phyloP scores from a whole-genome alignment of 2,329 filamentous ascomycete genomes.

The Sporothrix dimorphospora region DNA sequence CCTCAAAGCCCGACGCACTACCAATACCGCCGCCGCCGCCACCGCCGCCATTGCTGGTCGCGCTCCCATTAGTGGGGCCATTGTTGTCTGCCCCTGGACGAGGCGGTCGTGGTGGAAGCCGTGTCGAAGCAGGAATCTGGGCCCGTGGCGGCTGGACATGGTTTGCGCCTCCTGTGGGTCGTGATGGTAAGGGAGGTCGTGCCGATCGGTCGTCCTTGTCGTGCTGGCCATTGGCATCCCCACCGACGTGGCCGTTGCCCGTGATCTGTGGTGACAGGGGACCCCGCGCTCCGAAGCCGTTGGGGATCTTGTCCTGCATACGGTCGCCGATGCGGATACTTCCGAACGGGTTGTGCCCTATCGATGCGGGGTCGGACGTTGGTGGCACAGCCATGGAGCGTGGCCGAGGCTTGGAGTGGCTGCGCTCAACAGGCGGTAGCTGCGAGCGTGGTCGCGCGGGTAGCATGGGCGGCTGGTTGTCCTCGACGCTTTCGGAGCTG shows the following conservation, averaged over 20 bases:
- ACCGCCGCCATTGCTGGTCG: not conserved
- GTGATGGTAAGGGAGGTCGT: slow-evolving; percentile 54
- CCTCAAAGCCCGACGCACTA: not conserved
- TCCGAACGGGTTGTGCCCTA: slow-evolving; percentile 52
- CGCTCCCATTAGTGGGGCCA: not conserved
- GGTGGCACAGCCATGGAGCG: slow-evolving; percentile 21
- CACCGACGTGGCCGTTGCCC: not conserved
- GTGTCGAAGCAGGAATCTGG: slow-evolving; percentile 21
- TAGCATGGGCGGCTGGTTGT: slow-evolving; percentile 54
- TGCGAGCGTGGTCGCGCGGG: slow-evolving; percentile 55
- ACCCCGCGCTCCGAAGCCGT: slow-evolving; percentile 40
- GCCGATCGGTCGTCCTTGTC: slow-evolving; percentile 26
- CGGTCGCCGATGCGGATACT: slow-evolving; percentile 50
- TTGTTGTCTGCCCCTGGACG: slow-evolving; percentile 38
- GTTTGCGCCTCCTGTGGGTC: slow-evolving; percentile 48
- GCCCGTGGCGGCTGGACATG: not conserved
- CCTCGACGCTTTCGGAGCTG: slow-evolving; percentile 64
- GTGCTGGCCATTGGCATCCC: not conserved
- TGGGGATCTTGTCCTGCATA: slow-evolving; percentile 49
- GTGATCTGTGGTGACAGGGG: slow-evolving; percentile 13
- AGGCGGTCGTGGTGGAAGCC: slow-evolving; percentile 32
- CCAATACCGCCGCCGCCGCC: not conserved
- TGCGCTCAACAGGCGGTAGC: slow-evolving; percentile 36
- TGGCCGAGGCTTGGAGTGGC: slow-evolving; percentile 19
- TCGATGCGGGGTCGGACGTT: slow-evolving; percentile 56